A percentile compares a stretch with the other conserved stretches of the same genome.
Evolutionary conservation across 2,329 filamentous ascomycete genomes (phyloP).

Genomic region (Ascochyta lentis): DNA sequence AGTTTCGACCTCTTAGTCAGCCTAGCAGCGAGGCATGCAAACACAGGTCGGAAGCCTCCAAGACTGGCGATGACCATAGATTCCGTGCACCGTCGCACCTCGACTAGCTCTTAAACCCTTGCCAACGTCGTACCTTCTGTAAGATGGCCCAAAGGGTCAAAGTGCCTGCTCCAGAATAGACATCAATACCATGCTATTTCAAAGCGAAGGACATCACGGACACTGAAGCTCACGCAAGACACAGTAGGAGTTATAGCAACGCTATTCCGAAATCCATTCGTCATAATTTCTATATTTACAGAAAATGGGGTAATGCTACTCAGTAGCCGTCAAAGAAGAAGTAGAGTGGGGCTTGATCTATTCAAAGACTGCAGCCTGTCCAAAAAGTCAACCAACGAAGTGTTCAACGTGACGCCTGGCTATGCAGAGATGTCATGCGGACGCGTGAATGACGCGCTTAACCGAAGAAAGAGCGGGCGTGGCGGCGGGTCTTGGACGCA

Average conservation of each 20-base stretch:
- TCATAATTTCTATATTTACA: conserved; percentile 17
- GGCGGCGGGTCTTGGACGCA: conserved; percentile 37
- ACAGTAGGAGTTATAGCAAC: neutral
- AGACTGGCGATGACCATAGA: too few relatives aligned
- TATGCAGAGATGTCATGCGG: conserved; percentile 15
- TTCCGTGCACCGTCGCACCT: too few relatives aligned
- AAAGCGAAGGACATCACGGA: too few relatives aligned
- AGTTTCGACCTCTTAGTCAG: too few relatives aligned
- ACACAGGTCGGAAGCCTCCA: too few relatives aligned
- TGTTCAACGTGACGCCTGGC: conserved; percentile 13
- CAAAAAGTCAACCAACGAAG: conserved; percentile 16
- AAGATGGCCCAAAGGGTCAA: too few relatives aligned
- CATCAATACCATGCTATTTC: too few relatives aligned
- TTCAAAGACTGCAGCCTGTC: conserved; percentile 9
- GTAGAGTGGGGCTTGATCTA: conserved; percentile 14
- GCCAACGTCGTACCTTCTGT: too few relatives aligned
- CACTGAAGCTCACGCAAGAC: too few relatives aligned
- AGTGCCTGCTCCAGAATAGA: too few relatives aligned
- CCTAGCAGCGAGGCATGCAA: too few relatives aligned
- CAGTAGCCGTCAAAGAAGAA: conserved; percentile 15
- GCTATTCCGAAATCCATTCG: conserved; percentile 18
- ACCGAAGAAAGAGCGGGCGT: conserved; percentile 47
- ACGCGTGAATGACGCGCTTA: conserved; percentile 43
- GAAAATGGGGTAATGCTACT: conserved; percentile 12
- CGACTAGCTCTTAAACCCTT: too few relatives aligned